These are phyloP conservation scores for Xylariales sp. DNA, from an alignment of 2,329 filamentous ascomycete genomes.

Conservation along the genomic window DNA sequence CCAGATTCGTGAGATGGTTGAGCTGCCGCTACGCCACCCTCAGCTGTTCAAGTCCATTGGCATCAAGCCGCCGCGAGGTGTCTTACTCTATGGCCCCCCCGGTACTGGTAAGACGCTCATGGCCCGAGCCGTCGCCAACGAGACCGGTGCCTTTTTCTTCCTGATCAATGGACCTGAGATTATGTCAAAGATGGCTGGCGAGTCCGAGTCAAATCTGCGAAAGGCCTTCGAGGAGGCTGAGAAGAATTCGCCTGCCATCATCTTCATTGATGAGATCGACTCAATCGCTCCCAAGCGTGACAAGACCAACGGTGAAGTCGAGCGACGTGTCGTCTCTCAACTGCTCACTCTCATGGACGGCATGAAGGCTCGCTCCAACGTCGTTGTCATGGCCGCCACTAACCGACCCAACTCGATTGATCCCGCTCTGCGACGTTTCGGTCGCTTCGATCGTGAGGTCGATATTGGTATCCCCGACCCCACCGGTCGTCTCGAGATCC, in stretches of 20 bases:
- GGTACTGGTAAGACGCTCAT: conserved; percentile 99
- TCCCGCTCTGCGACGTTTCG: conserved; percentile 93
- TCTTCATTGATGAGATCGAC: conserved; percentile 99
- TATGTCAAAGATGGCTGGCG: conserved; percentile 99
- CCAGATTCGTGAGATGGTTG: conserved; percentile 97
- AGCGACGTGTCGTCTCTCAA: conserved; percentile 97
- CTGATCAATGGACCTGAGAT: conserved; percentile 98
- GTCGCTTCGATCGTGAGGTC: conserved; percentile 97
- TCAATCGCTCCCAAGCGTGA: conserved; percentile 99
- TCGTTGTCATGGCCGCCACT: conserved; percentile 98
- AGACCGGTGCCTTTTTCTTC: conserved; percentile 99
- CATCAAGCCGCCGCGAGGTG: conserved; percentile 98
- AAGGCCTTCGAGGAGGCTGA: conserved; percentile 99
- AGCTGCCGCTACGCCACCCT: conserved; percentile 91
- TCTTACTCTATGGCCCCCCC: conserved; percentile 91
- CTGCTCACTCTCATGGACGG: conserved; percentile 96
- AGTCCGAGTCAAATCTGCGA: conserved; percentile 95
- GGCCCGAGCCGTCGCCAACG: conserved; percentile 97
- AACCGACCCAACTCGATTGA: conserved; percentile 99
- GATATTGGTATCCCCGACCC: conserved; percentile 98
- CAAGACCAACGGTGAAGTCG: conserved; percentile 98
- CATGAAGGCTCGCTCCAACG: conserved; percentile 98
- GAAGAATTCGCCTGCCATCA: conserved; percentile 98
- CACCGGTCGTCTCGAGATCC: conserved; percentile 95
- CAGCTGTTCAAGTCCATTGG: conserved; percentile 99